phyloP scores from a whole-genome alignment of 768 basidiomycete species.

The Hygrophorus pudorinus region DNA sequence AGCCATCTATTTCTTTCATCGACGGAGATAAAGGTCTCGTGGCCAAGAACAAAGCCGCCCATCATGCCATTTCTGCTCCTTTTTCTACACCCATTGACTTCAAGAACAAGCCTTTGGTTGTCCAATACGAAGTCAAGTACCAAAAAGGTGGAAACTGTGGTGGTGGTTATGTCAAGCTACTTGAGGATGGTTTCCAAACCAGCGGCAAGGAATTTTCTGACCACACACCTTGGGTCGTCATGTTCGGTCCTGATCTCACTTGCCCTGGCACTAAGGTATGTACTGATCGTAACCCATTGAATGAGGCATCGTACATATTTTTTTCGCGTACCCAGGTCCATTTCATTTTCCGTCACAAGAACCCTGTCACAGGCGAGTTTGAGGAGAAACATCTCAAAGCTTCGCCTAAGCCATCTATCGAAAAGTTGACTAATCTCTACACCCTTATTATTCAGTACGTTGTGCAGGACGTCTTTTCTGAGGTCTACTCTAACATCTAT shows the following conservation, averaged over 20 bases:
- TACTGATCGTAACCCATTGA: not conserved
- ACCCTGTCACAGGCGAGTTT: slow-evolving; percentile 81
- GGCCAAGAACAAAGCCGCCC: slow-evolving; percentile 93
- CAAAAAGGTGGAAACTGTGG: slow-evolving; percentile 99
- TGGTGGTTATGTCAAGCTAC: slow-evolving; percentile 96
- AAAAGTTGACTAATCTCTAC: slow-evolving; percentile 89
- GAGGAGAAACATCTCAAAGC: slow-evolving; percentile 94
- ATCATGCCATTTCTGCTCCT: slow-evolving; percentile 96
- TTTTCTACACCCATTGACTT: slow-evolving; percentile 74
- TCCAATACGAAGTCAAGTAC: slow-evolving; percentile 99
- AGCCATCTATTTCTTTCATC: slow-evolving; percentile 65
- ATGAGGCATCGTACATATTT: slow-evolving; percentile 5
- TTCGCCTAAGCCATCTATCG: slow-evolving; percentile 77
- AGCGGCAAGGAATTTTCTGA: slow-evolving; percentile 90
- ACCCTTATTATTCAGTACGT: slow-evolving; percentile 87
- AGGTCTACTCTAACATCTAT: not conserved
- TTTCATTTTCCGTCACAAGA: slow-evolving; percentile 99
- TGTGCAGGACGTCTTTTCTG: not conserved
- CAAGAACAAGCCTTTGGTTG: slow-evolving; percentile 76
- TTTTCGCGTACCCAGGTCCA: slow-evolving; percentile 55
- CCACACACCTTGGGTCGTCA: slow-evolving; percentile 89
- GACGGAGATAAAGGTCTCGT: slow-evolving; percentile 88
- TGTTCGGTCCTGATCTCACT: slow-evolving; percentile 96
- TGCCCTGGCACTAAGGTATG: slow-evolving; percentile 84
- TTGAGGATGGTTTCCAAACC: slow-evolving; percentile 90